phyloP scores from a whole-genome alignment of 2,329 filamentous ascomycete species.

The Fusarium falciforme region DNA sequence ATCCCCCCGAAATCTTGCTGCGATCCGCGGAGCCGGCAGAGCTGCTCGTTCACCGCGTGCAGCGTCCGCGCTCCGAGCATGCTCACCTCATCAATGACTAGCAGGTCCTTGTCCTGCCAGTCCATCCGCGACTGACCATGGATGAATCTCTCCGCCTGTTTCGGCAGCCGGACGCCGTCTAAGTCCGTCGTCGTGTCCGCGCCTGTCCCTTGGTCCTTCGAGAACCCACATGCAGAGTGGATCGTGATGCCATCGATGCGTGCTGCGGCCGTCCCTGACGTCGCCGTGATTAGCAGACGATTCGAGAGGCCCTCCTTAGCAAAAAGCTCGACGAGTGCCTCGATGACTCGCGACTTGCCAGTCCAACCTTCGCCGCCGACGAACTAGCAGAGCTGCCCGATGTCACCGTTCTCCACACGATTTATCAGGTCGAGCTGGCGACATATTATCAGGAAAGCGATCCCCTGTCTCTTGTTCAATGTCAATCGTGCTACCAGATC shows the following conservation, averaged over 20 bases:
- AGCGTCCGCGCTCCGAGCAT: not conserved
- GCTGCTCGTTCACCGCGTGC: not conserved
- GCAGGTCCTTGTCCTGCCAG: not conserved
- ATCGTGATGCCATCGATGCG: conserved; percentile 21
- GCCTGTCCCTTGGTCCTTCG: not conserved
- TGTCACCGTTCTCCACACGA: not conserved
- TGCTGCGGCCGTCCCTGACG: conserved; percentile 9
- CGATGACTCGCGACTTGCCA: not conserved
- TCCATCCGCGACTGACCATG: not conserved
- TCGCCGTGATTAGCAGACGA: conserved; percentile 1
- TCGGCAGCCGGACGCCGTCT: not conserved
- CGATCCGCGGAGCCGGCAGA: not conserved
- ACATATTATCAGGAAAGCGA: not conserved
- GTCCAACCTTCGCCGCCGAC: conserved; percentile 4
- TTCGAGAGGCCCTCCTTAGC: not conserved
- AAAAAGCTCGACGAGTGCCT: not conserved
- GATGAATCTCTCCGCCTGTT: not conserved
- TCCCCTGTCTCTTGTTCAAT: not conserved
- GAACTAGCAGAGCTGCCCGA: not conserved
- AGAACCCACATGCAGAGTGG: conserved; percentile 16
- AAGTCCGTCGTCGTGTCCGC: not conserved
- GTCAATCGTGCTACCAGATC: not conserved
- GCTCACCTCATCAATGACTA: not conserved
- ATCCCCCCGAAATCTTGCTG: not conserved
- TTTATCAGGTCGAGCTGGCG: not conserved